Conservation (phyloP, 1,139 yeast species). For the Suhomyces bribrorum region DNA sequence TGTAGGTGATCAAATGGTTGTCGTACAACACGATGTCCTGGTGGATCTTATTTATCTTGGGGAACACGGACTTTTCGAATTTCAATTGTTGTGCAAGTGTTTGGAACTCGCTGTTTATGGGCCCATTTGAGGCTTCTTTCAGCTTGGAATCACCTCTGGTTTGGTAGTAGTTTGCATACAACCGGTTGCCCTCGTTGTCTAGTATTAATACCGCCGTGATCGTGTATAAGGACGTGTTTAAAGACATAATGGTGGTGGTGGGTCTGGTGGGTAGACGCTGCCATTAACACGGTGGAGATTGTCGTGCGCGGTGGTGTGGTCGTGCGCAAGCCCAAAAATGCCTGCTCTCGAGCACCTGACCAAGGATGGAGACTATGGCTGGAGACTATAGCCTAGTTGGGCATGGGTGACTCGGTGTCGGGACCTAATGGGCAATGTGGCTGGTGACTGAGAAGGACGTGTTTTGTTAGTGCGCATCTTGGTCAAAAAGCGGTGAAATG, state of each 20-base stretch:
- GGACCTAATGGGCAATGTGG: too few species aligned
- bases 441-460: too few species aligned
- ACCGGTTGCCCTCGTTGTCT: conserved; percentile 78
- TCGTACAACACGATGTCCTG: conserved; percentile 82
- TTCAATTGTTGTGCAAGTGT: conserved; percentile 65
- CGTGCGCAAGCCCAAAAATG: conserved; percentile 2
- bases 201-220: conserved; percentile 75
- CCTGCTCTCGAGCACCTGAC: too few species aligned
- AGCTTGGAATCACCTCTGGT: conserved; percentile 29
- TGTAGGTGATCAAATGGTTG: conserved; percentile 76
- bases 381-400: too few species aligned
- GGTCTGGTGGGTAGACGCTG: conserved; percentile 2
- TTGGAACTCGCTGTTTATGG: conserved; percentile 20
- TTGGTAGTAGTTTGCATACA: conserved; percentile 82
- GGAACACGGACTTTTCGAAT: conserved; percentile 73
- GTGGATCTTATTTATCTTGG: conserved; percentile 76
- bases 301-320: conserved; percentile 6
- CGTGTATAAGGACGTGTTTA: conserved; percentile 72
- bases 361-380: too few species aligned
- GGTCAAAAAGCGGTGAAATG: too few species aligned
- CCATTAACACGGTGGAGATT: conserved; percentile 11
- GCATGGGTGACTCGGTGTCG: too few species aligned
- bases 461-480: too few species aligned
- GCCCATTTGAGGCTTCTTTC: conserved; percentile 7
- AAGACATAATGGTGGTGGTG: conserved; percentile 40